Evolutionary conservation across 1,284 basidiomycete species (phyloP).

Genomic region (Pascua guehoae): DNA sequence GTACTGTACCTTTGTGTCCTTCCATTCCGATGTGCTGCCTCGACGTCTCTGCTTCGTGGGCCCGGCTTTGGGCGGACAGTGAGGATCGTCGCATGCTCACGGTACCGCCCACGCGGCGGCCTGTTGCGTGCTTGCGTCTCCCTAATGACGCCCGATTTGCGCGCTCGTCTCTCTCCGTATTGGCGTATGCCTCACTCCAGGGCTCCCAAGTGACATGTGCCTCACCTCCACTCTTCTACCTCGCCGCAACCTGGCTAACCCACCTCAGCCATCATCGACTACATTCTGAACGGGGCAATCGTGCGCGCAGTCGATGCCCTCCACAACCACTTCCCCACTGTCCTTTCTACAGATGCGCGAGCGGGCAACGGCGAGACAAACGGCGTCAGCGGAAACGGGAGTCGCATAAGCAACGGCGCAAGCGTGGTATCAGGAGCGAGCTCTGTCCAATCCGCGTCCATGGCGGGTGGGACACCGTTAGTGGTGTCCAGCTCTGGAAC

Average conservation of each 20-base stretch:
- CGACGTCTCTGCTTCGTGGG: not conserved
- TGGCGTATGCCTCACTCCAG: not conserved
- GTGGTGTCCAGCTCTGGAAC: not conserved
- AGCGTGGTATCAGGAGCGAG: too few species aligned
- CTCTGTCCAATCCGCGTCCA: too few species aligned
- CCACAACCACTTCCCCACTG: slow-evolving; percentile 36
- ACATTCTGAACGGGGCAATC: slow-evolving; percentile 41
- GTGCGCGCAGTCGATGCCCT: slow-evolving; percentile 33
- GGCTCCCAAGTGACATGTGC: not conserved
- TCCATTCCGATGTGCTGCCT: not conserved
- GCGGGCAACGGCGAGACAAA: not conserved
- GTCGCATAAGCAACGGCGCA: not conserved
- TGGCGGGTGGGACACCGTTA: too few species aligned
- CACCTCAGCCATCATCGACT: slow-evolving; percentile 35
- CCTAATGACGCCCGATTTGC: too few species aligned
- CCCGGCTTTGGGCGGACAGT: not conserved
- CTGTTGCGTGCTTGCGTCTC: too few species aligned
- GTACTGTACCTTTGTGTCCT: slow-evolving; percentile 3
- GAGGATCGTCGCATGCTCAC: not conserved
- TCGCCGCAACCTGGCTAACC: not conserved
- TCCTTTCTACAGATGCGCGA: slow-evolving; percentile 18
- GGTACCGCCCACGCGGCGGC: not conserved
- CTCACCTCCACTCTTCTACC: not conserved
- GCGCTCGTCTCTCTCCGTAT: too few species aligned
- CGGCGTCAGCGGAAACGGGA: not conserved